Base-by-base conservation (phyloP, 164 flowering plant species). In the Nelumbo lutea region DNA sequence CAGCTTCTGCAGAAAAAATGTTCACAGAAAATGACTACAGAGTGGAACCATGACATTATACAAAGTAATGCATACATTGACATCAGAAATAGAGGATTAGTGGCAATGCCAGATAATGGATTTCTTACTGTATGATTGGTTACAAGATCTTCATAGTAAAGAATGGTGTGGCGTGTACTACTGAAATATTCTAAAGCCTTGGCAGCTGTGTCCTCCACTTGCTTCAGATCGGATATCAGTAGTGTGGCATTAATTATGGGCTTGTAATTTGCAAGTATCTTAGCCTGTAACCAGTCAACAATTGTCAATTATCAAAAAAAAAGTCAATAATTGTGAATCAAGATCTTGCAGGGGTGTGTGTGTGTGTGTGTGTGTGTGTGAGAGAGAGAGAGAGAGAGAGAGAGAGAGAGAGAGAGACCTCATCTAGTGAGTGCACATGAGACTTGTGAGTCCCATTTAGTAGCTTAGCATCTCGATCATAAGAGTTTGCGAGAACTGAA, bases 381-480 rank as follows among this genome's bases (percentile, higher is more conserved):
- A 59, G 53, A 50, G 64, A 53, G 42, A 13, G 44, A 52, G 45
- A 9, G 58, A 43, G 51, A 39, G 62, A 60, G 65, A 43, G 64
- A 70, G 40, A 44, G 72, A 66, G 53, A 62, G 68, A 59, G 64
- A 60, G 66, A 59, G 66, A 67, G 70, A 86, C 91, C 90, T 88
- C 90, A 5, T 52, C 42, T 6, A 72, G 59, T 6, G 88, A 84
- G 72, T 88, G 92, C 43, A 82, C 86, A 44, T 88, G 90, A 69
- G 93, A 86, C 75, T 85, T 86, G 84, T 88, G 93, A 60, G 90
- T 88, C 47, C 90, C 90, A 75, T 86, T 83, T 44, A 88, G 65
- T 63, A 73, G 82, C 78, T 82, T 88, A 42, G 82, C 81, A 59
- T 79, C 73, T 61, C 77, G 75, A 72, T 88, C 88, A 61, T 80